Conservation (phyloP, 768 basidiomycete genomes). For the Termitomyces sp. region DNA sequence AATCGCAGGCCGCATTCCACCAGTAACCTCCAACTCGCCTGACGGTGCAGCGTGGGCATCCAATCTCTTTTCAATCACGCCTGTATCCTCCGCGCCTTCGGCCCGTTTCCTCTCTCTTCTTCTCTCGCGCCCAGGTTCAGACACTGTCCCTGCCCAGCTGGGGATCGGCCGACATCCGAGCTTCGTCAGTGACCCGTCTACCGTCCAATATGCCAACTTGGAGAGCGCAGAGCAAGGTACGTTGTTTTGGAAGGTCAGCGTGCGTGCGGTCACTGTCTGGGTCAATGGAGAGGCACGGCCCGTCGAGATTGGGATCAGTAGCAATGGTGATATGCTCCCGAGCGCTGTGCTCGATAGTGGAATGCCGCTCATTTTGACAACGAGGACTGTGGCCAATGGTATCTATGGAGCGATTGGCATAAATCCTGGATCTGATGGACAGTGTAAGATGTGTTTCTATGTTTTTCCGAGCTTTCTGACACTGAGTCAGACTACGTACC, state of each 20-base stretch:
- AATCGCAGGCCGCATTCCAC: conserved; percentile 47
- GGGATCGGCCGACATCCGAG: conserved; percentile 67
- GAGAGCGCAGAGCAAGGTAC: conserved; percentile 33
- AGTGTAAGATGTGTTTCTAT: conserved; percentile 40
- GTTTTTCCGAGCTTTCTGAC: not conserved
- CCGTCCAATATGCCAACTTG: conserved; percentile 43
- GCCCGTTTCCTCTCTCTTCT: conserved; percentile 62
- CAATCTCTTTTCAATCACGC: conserved; percentile 68
- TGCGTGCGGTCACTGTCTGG: conserved; percentile 58
- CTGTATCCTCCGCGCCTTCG: conserved; percentile 42
- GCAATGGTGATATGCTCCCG: conserved; percentile 39
- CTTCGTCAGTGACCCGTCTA: conserved; percentile 46
- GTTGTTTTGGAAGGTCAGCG: conserved; percentile 57
- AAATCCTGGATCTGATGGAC: conserved; percentile 49
- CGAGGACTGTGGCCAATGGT: conserved; percentile 55
- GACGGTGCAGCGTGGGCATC: conserved; percentile 66
- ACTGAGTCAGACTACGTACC: conserved; percentile 60
- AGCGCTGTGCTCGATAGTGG: conserved; percentile 73
- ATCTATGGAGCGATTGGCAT: conserved; percentile 75
- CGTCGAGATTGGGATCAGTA: conserved; percentile 34
- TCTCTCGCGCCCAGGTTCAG: conserved; percentile 63
- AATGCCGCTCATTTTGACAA: conserved; percentile 59
- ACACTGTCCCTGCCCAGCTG: conserved; percentile 48
- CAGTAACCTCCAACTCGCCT: conserved; percentile 40
- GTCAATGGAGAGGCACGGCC: conserved; percentile 34